phyloP scores from a whole-genome alignment of 2,329 filamentous ascomycete genomes.

The Diaporthe sp. region DNA sequence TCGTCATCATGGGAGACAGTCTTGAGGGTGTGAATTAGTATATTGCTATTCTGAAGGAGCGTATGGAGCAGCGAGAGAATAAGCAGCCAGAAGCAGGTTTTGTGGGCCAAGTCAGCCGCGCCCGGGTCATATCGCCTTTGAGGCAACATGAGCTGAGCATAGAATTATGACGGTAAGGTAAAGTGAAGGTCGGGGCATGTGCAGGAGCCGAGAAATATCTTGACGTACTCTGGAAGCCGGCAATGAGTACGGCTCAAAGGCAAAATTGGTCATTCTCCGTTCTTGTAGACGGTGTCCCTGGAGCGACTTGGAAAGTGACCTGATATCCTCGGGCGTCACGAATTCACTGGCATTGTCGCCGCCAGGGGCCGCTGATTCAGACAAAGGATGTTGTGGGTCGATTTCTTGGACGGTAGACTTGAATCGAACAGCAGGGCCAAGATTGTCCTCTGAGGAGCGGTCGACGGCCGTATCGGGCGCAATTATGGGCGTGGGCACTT shows the following conservation, averaged over 20 bases:
- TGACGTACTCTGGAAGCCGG: constrained; percentile 83
- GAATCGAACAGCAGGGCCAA: constrained; percentile 75
- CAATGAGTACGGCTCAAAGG: constrained; percentile 91
- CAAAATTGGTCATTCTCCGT: constrained; percentile 85
- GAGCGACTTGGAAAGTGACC: constrained; percentile 78
- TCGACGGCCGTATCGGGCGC: constrained; percentile 39
- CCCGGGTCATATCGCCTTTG: constrained; percentile 10
- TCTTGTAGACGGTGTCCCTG: constrained; percentile 85
- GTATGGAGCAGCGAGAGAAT: neutral
- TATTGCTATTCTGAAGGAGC: constrained; percentile 12
- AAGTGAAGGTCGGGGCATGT: constrained; percentile 31
- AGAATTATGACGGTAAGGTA: constrained; percentile 31
- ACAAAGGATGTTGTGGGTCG: constrained; percentile 58
- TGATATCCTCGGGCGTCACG: constrained; percentile 74
- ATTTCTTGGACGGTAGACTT: constrained; percentile 80
- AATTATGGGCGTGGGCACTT: constrained; percentile 5
- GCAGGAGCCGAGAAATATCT: constrained; percentile 45
- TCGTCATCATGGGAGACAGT: constrained; percentile 70
- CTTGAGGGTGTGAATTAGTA: constrained; percentile 53
- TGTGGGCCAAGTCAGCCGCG: neutral
- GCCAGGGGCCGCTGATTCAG: constrained; percentile 43
- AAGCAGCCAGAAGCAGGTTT: constrained; percentile 26
- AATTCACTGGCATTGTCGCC: constrained; percentile 45
- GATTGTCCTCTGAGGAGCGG: constrained; percentile 46
- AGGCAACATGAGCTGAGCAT: constrained; percentile 6